Evolutionary conservation across 2,329 filamentous ascomycete species (phyloP).

Genomic region (Aspergillus latus): DNA sequence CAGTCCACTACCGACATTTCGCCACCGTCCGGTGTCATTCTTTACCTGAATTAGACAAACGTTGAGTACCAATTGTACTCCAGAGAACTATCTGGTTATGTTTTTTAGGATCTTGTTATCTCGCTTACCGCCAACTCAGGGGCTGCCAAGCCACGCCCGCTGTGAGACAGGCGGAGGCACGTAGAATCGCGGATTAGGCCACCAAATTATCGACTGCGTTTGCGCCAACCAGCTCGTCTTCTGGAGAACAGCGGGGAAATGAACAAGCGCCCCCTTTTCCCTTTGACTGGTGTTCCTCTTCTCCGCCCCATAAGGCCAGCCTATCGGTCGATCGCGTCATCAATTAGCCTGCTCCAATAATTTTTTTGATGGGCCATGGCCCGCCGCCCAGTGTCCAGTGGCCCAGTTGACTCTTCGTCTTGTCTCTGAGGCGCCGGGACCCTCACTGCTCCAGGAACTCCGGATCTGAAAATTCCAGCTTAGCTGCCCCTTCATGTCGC

Average conservation of each 20-base stretch:
- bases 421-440: background rate
- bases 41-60: background rate
- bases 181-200: background rate
- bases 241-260: background rate
- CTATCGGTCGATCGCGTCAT: conserved; percentile 10
- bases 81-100: too few species aligned
- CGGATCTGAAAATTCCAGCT: background rate
- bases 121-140: background rate
- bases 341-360: conserved; percentile 1
- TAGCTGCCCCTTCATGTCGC: background rate
- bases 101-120: background rate
- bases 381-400: background rate
- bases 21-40: too few species aligned
- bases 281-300: background rate
- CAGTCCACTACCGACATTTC: too few species aligned
- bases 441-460: background rate
- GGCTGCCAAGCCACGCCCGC: background rate
- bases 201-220: background rate
- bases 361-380: too few species aligned
- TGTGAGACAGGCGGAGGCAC: background rate
- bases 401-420: background rate
- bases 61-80: background rate
- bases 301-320: conserved; percentile 1
- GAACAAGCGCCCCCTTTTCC: conserved; percentile 2
- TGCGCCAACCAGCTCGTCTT: background rate